A percentile compares a stretch with the other conserved stretches of the same genome.
These are phyloP conservation scores for Fusarium devonianum DNA, from an alignment of 2,329 filamentous ascomycete species.

Conservation along the genomic window DNA sequence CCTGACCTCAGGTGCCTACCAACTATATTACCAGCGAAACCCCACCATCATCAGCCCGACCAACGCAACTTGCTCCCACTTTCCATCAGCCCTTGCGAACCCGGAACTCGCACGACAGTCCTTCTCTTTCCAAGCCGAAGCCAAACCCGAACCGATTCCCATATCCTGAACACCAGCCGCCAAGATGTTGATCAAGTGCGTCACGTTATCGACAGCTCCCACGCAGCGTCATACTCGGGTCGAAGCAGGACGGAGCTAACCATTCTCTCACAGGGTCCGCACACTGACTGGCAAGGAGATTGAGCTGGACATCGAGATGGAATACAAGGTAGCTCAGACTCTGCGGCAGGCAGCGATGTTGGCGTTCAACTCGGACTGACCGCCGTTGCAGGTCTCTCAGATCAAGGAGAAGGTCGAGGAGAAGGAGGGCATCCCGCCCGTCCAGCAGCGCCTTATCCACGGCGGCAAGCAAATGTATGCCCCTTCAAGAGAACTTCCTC, in stretches of 20 bases:
- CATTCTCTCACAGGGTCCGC: conserved; percentile 72
- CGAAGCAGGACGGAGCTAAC: conserved; percentile 31
- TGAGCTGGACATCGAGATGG: conserved; percentile 93
- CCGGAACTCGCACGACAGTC: conserved; percentile 7
- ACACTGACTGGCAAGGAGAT: conserved; percentile 99
- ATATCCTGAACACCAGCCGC: conserved; percentile 11
- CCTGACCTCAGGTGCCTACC: conserved; percentile 15
- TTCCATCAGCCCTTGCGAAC: conserved; percentile 37
- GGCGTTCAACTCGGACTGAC: conserved; percentile 14
- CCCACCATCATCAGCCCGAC: conserved; percentile 36
- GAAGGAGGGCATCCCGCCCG: conserved; percentile 97
- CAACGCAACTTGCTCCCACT: conserved; percentile 9
- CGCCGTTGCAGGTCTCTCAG: conserved; percentile 74
- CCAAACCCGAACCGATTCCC: neutral
- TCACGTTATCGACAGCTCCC: conserved; percentile 1
- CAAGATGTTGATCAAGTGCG: conserved; percentile 61
- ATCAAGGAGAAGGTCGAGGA: conserved; percentile 99
- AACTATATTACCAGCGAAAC: too few relatives aligned
- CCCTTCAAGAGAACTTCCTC: neutral
- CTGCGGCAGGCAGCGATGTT: neutral
- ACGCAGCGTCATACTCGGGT: conserved; percentile 19
- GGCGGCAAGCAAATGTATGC: conserved; percentile 96
- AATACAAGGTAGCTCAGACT: conserved; percentile 78
- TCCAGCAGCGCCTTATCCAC: conserved; percentile 94
- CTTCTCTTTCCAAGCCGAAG: neutral